Percentiles rank a stretch among this genome's conserved stretches.
Conservation (phyloP, 2,329 filamentous ascomycete genomes). For the Colletotrichum musae region DNA sequence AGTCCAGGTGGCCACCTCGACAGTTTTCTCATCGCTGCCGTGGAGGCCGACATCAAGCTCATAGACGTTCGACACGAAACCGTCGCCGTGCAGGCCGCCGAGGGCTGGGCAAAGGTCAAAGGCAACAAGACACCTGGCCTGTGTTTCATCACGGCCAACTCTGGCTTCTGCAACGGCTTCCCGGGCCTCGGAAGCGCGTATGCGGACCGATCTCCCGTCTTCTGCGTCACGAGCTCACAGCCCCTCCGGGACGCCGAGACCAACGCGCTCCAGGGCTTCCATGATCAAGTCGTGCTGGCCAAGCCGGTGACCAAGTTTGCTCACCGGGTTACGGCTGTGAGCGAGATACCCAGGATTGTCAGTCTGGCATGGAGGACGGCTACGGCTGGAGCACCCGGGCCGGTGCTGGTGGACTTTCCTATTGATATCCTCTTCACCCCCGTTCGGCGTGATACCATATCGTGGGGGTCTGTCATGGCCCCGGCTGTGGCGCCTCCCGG, state of each 20-base stretch:
- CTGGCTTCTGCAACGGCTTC: conserved; percentile 23
- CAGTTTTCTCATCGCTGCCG: conserved; percentile 26
- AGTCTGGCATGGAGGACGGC: conserved; percentile 26
- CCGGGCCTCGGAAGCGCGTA: conserved; percentile 24
- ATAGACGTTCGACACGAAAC: conserved; percentile 30
- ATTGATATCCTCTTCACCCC: conserved; percentile 28
- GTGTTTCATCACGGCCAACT: conserved; percentile 33
- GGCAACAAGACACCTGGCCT: conserved; percentile 16
- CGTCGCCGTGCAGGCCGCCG: conserved; percentile 29
- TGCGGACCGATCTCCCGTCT: conserved; percentile 26
- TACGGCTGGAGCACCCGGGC: conserved; percentile 26
- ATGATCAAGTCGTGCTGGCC: conserved; percentile 27
- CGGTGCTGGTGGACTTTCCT: conserved; percentile 26
- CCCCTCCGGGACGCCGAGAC: conserved; percentile 25
- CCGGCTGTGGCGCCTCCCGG: conserved; percentile 3
- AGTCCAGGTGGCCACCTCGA: conserved; percentile 22
- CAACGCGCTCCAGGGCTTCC: conserved; percentile 30
- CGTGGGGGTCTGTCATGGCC: conserved; percentile 16
- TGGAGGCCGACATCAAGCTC: conserved; percentile 33
- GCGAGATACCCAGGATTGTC: conserved; percentile 25
- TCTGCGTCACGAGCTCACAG: conserved; percentile 28
- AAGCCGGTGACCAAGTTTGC: conserved; percentile 26
- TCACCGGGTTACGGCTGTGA: conserved; percentile 10
- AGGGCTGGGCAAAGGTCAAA: conserved; percentile 30
- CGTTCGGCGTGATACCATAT: not conserved